Conservation (phyloP, 2,329 filamentous ascomycete genomes). For the Aspergillus uvarum region DNA sequence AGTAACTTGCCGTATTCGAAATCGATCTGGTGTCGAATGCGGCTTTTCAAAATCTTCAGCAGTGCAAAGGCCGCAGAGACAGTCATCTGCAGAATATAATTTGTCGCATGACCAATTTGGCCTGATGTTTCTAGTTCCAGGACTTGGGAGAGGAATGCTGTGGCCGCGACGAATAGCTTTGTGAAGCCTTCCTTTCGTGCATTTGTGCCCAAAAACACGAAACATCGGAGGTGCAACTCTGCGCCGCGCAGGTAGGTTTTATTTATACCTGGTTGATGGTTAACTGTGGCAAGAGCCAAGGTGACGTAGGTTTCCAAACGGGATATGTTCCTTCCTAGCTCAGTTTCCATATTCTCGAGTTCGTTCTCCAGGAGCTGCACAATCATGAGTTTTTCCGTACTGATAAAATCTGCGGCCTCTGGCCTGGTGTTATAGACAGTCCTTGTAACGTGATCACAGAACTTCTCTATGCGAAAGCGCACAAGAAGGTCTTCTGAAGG, state of each 20-base stretch:
- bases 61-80: conserved; percentile 63
- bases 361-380: conserved; percentile 47
- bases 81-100: conserved; percentile 66
- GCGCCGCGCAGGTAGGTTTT: conserved; percentile 49
- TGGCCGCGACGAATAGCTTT: conserved; percentile 47
- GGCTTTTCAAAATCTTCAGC: conserved; percentile 64
- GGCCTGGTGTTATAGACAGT: conserved; percentile 56
- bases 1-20: conserved; percentile 55
- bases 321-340: conserved; percentile 42
- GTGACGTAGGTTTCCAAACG: conserved; percentile 20
- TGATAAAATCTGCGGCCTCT: conserved; percentile 52
- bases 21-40: conserved; percentile 58
- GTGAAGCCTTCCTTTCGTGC: conserved; percentile 43
- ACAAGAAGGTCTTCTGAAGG: conserved; percentile 52
- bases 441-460: conserved; percentile 58
- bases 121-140: conserved; percentile 46
- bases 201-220: conserved; percentile 48
- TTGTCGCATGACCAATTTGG: conserved; percentile 54
- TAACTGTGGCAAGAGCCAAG: conserved; percentile 12
- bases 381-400: conserved; percentile 43
- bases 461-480: conserved; percentile 57
- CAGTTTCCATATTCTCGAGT: conserved; percentile 53
- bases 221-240: conserved; percentile 46
- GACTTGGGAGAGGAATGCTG: conserved; percentile 46
- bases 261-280: conserved; percentile 40